phyloP scores from a whole-genome alignment of 441 rosid genomes.

The Hypseocharis bilobata region DNA sequence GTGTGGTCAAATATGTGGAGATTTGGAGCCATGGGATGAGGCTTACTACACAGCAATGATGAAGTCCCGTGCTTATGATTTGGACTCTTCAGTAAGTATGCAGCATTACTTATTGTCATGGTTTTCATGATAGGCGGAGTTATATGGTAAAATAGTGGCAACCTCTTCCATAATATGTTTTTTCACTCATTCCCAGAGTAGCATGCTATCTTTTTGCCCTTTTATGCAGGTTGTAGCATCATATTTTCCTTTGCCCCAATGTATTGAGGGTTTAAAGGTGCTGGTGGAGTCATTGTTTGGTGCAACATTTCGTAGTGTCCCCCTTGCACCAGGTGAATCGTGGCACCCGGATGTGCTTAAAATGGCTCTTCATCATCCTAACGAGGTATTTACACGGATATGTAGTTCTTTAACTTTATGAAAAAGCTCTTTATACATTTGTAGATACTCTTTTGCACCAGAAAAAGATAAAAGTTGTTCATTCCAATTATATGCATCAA shows the following conservation, averaged over 20 bases:
- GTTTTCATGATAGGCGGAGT: neutral
- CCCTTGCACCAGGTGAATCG: constrained; percentile 81
- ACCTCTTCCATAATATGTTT: constrained; percentile 5
- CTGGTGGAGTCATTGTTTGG: constrained; percentile 76
- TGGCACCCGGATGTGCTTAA: constrained; percentile 92
- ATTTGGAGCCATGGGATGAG: constrained; percentile 94
- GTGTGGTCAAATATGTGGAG: constrained; percentile 42
- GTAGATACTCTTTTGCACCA: neutral
- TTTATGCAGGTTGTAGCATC: constrained; percentile 55
- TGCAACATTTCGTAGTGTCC: constrained; percentile 48
- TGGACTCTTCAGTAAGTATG: constrained; percentile 61
- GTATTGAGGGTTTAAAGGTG: constrained; percentile 76
- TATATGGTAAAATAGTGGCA: neutral
- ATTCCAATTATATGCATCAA: too few species aligned
- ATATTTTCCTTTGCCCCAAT: constrained; percentile 73
- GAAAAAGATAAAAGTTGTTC: too few species aligned
- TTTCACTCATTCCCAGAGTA: neutral
- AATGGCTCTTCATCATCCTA: constrained; percentile 77
- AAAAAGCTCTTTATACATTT: constrained; percentile 1
- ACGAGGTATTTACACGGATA: constrained; percentile 49
- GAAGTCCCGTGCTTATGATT: constrained; percentile 60
- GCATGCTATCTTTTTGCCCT: neutral
- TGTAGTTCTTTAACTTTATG: constrained; percentile 3
- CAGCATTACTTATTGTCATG: constrained; percentile 11
- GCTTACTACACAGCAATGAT: constrained; percentile 68